A percentile compares a stretch with the other conserved stretches of the same genome.
phyloP scores from a whole-genome alignment of 345 rosid species.

The Aquilaria sinensis region DNA sequence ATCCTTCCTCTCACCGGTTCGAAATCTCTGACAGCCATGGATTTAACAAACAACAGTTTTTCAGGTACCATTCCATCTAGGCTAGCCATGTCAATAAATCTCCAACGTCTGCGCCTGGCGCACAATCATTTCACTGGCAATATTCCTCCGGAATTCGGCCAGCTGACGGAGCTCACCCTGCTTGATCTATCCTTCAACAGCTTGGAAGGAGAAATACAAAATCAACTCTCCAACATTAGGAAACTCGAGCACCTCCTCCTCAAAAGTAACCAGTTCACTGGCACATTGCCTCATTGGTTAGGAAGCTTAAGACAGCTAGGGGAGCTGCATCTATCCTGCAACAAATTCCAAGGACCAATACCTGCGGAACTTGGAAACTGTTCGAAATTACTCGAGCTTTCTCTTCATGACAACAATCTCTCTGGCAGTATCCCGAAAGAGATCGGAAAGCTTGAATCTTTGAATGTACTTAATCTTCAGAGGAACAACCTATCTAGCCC shows the following conservation, averaged over 20 bases:
- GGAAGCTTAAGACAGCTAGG: constrained; percentile 62
- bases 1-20: constrained; percentile 64
- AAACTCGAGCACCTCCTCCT: constrained; percentile 66
- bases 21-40: constrained; percentile 49
- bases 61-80: constrained; percentile 53
- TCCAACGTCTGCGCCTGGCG: constrained; percentile 67
- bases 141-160: constrained; percentile 56
- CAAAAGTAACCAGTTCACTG: constrained; percentile 48
- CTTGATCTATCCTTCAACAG: constrained; percentile 75
- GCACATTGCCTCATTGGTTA: constrained; percentile 66
- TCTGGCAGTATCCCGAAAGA: constrained; percentile 57
- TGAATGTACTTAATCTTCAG: constrained; percentile 68
- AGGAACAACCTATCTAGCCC: constrained; percentile 68
- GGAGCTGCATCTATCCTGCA: constrained; percentile 75
- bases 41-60: constrained; percentile 74
- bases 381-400: constrained; percentile 58
- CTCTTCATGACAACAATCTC: constrained; percentile 56
- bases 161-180: constrained; percentile 47
- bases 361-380: constrained; percentile 67
- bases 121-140: constrained; percentile 55
- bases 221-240: constrained; percentile 41
- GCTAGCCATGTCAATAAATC: constrained; percentile 47
- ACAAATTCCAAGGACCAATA: constrained; percentile 49
- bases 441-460: constrained; percentile 64
- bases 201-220: constrained; percentile 47